A percentile compares a stretch with the other conserved stretches of the same genome.
phyloP scores from a whole-genome alignment of 371 early-diverging fungal genomes.

The Mucor piriformis region DNA sequence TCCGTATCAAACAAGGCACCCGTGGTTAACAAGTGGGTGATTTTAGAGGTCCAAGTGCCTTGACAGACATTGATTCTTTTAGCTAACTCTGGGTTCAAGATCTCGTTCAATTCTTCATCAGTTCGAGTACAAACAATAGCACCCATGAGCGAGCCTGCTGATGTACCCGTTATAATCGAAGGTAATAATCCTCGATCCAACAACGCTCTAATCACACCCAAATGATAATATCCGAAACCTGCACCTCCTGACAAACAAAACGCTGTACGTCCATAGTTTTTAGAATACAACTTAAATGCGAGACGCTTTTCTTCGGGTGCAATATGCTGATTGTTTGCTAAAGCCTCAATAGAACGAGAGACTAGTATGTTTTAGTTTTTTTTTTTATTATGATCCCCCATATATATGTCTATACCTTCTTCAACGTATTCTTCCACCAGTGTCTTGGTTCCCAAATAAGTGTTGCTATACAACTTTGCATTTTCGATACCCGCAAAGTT shows the following conservation, averaged over 20 bases:
- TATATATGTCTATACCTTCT: constrained; percentile 56
- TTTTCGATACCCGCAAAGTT: constrained; percentile 86
- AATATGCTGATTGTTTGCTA: constrained; percentile 56
- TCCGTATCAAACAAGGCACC: constrained; percentile 74
- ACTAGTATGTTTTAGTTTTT: constrained; percentile 35
- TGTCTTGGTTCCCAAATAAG: constrained; percentile 78
- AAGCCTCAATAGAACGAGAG: constrained; percentile 62
- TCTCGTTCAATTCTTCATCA: constrained; percentile 74
- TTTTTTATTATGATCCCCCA: neutral
- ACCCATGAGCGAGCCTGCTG: constrained; percentile 81
- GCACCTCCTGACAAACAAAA: constrained; percentile 91
- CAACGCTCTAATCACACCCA: constrained; percentile 78
- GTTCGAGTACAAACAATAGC: constrained; percentile 80
- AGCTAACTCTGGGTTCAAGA: constrained; percentile 66
- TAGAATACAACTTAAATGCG: constrained; percentile 75
- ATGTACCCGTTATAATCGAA: constrained; percentile 85
- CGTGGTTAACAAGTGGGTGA: constrained; percentile 34
- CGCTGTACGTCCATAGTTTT: constrained; percentile 87
- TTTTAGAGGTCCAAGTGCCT: constrained; percentile 49
- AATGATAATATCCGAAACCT: constrained; percentile 82
- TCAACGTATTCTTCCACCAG: constrained; percentile 81
- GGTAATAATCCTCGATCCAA: constrained; percentile 80
- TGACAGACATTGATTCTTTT: constrained; percentile 64
- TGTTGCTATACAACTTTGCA: constrained; percentile 72
- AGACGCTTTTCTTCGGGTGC: constrained; percentile 63